A percentile compares a stretch with the other conserved stretches of the same genome.
Evolutionary conservation across 2,329 filamentous ascomycete species (phyloP).

Genomic region (Xylariaceae sp.): DNA sequence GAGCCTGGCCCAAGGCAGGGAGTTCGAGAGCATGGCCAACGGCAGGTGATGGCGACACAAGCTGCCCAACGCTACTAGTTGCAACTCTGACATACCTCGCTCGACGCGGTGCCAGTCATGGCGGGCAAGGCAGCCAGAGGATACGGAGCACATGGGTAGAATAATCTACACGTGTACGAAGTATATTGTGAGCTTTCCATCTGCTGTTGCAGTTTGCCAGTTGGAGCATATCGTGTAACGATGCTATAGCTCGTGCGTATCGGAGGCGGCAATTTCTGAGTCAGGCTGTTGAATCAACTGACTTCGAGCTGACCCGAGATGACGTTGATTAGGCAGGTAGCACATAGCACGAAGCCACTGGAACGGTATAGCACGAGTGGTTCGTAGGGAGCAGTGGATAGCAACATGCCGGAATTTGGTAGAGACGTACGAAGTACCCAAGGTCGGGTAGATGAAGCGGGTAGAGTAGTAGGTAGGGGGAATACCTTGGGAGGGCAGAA

Average conservation of each 20-base stretch:
- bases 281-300: constrained; percentile 5
- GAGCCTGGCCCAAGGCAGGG: not conserved
- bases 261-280: not conserved
- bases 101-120: not conserved
- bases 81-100: not conserved
- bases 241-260: not conserved
- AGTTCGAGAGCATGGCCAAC: too few relatives aligned
- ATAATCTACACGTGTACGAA: not conserved
- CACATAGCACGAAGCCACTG: too few relatives aligned
- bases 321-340: not conserved
- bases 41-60: not conserved
- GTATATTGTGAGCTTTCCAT: not conserved
- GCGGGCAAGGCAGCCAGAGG: not conserved
- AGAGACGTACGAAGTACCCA: too few relatives aligned
- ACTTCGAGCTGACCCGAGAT: not conserved
- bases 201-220: not conserved
- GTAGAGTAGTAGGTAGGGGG: too few relatives aligned
- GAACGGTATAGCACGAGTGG: too few relatives aligned
- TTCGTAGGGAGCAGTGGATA: too few relatives aligned
- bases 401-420: too few relatives aligned
- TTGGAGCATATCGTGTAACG: not conserved
- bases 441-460: too few relatives aligned
- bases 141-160: not conserved
- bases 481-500: too few relatives aligned
- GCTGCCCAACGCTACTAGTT: not conserved